Percentiles rank a stretch among this genome's conserved stretches.
phyloP scores from a whole-genome alignment of 306 rosid genomes.

The Lathyrus aphaca region DNA sequence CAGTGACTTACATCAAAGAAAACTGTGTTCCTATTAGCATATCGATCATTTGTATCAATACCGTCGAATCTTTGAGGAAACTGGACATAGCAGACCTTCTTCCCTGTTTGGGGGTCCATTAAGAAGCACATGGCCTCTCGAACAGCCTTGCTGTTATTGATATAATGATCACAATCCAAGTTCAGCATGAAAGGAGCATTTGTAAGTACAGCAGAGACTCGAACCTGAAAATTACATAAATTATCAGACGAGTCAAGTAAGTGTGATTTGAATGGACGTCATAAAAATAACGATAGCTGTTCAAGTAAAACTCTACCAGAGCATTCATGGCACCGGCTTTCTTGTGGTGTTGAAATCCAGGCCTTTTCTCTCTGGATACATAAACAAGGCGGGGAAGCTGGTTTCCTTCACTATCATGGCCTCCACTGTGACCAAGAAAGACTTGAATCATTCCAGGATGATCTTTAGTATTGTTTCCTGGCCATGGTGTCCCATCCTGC shows the following conservation, averaged over 20 bases:
- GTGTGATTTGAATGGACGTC: slow-evolving; percentile 23
- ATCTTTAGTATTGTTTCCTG: slow-evolving; percentile 92
- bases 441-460: slow-evolving; percentile 99
- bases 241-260: slow-evolving; percentile 15
- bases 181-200: slow-evolving; percentile 61
- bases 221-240: slow-evolving; percentile 37
- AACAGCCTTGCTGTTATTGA: slow-evolving; percentile 53
- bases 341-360: slow-evolving; percentile 93
- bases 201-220: slow-evolving; percentile 59
- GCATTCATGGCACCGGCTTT: slow-evolving; percentile 99
- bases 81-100: slow-evolving; percentile 56
- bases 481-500: slow-evolving; percentile 99
- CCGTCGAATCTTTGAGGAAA: slow-evolving; percentile 58
- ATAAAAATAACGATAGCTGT: slow-evolving; percentile 30
- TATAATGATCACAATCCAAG: slow-evolving; percentile 57
- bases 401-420: slow-evolving; percentile 86
- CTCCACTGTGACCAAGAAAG: slow-evolving; percentile 93
- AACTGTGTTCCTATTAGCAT: slow-evolving; percentile 56
- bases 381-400: slow-evolving; percentile 95
- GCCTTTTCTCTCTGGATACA: slow-evolving; percentile 93
- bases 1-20: slow-evolving; percentile 56
- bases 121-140: slow-evolving; percentile 61
- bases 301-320: slow-evolving; percentile 54
- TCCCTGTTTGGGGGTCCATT: slow-evolving; percentile 59
- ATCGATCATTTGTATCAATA: slow-evolving; percentile 51